Evolutionary conservation across 495 filamentous ascomycete species (phyloP).

Genomic region (Trichoderma reesei): DNA sequence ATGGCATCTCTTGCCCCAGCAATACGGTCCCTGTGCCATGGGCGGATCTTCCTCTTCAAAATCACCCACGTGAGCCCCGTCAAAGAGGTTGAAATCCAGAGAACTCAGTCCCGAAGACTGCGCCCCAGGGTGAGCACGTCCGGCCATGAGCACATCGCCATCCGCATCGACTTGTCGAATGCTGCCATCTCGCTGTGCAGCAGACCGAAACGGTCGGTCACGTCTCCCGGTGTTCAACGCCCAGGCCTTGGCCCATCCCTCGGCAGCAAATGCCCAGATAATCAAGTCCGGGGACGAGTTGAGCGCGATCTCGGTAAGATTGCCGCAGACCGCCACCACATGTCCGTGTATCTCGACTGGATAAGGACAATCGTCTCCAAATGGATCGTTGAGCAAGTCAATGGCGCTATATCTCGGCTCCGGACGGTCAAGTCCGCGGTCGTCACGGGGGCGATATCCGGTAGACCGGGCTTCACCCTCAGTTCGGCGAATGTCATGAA

Average conservation of each 20-base stretch:
- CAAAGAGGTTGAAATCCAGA: neutral
- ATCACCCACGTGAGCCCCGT: neutral
- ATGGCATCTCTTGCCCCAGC: neutral
- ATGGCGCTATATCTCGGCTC: neutral
- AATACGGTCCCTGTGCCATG: neutral
- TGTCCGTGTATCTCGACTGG: conserved; percentile 29
- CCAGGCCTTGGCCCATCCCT: conserved; percentile 25
- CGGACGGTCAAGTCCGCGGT: neutral
- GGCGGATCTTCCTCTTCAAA: neutral
- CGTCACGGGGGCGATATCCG: neutral
- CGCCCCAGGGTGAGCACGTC: neutral
- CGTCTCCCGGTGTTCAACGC: conserved; percentile 19
- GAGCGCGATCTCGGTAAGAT: conserved; percentile 30
- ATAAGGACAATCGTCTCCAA: neutral
- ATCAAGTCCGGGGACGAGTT: conserved; percentile 26
- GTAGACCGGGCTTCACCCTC: neutral
- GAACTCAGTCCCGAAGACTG: neutral
- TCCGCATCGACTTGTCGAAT: conserved; percentile 17
- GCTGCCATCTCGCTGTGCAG: conserved; percentile 19
- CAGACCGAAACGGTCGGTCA: conserved; percentile 6
- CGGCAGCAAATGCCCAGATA: conserved; percentile 32
- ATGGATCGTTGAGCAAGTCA: neutral
- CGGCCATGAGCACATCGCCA: conserved; percentile 16
- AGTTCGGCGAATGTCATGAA: conserved; percentile 21
- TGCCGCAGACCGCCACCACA: conserved; percentile 23